Evolutionary conservation across 208 protist genomes (phyloP).

Genomic region (Acanthamoeba royreba): DNA sequence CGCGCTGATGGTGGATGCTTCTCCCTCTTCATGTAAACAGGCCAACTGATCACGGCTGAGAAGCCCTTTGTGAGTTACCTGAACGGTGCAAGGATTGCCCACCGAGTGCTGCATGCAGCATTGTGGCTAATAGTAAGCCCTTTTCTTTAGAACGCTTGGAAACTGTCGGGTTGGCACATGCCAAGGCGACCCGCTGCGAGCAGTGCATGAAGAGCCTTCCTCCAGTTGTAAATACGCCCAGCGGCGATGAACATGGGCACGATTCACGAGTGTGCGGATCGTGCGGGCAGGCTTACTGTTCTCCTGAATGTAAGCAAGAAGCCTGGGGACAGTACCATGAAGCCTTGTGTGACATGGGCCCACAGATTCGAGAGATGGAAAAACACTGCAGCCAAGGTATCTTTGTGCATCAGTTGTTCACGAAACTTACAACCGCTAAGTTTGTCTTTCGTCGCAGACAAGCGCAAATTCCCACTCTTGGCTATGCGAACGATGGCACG

Average conservation of each 20-base stretch:
- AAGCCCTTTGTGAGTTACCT: conserved; percentile 29
- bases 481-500: conserved; percentile 13
- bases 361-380: neutral
- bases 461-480: neutral
- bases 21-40: neutral
- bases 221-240: neutral
- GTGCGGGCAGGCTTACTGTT: neutral
- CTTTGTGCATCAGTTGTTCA: neutral
- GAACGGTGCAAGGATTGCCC: too few relatives aligned
- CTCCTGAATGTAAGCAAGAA: neutral
- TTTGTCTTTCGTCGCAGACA: neutral
- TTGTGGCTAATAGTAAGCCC: too few relatives aligned
- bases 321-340: neutral
- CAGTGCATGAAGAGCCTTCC: neutral
- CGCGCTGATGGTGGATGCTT: neutral
- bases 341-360: neutral
- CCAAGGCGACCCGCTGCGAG: neutral
- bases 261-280: neutral
- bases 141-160: neutral
- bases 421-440: neutral
- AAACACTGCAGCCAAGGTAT: neutral
- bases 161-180: neutral
- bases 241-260: neutral
- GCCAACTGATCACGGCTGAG: conserved; percentile 30
- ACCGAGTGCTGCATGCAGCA: too few relatives aligned